Evolutionary conservation across 2,329 filamentous ascomycete genomes (phyloP).

Genomic region (Aurifilum marmelostoma): DNA sequence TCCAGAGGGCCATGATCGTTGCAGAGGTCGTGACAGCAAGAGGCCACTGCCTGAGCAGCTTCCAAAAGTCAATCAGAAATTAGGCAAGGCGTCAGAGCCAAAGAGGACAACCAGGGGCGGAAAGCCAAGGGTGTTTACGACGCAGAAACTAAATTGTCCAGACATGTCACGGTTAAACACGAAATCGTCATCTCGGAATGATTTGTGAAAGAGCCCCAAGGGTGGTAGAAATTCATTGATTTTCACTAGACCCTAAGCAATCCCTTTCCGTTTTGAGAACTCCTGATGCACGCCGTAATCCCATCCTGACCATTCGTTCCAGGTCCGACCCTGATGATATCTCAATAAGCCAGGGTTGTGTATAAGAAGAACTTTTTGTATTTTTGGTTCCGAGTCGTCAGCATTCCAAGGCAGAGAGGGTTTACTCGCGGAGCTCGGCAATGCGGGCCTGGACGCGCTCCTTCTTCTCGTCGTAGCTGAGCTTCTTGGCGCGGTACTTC

Average conservation of each 20-base stretch:
- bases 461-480: slow-evolving; percentile 81
- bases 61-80: too few relatives aligned
- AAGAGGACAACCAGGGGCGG: neutral
- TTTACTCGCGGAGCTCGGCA: slow-evolving; percentile 69
- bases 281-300: slow-evolving; percentile 28
- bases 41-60: too few relatives aligned
- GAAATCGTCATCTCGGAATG: neutral
- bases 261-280: slow-evolving; percentile 27
- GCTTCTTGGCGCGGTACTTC: slow-evolving; percentile 81
- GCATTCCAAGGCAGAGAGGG: neutral
- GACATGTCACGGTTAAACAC: neutral
- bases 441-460: slow-evolving; percentile 89
- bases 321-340: too few relatives aligned
- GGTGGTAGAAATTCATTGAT: slow-evolving; percentile 29
- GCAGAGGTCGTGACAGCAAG: too few relatives aligned
- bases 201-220: slow-evolving; percentile 22
- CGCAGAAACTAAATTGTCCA: neutral
- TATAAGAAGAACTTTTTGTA: slow-evolving; percentile 11
- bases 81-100: neutral
- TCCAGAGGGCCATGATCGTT: too few relatives aligned
- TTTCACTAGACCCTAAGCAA: slow-evolving; percentile 30
- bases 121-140: too few relatives aligned
- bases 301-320: slow-evolving; percentile 29
- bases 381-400: slow-evolving; percentile 12
- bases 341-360: too few relatives aligned